These are phyloP conservation scores for Pouteria campechiana DNA, from an alignment of 179 eudicot species.

Conservation along the genomic window DNA sequence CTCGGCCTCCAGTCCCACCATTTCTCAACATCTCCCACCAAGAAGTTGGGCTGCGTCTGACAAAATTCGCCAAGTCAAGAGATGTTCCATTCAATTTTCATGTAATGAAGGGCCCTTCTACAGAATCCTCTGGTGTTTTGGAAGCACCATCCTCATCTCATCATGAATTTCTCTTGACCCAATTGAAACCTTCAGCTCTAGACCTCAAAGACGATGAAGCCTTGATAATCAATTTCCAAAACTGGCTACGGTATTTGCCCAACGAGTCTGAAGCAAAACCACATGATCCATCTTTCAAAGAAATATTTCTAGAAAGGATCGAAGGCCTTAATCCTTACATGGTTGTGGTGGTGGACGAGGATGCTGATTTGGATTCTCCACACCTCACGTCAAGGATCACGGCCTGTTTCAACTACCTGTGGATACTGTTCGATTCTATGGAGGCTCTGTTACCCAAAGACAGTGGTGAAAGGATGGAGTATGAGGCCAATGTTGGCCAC, in stretches of 20 bases:
- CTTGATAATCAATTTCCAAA: conserved; percentile 34
- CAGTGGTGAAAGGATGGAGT: conserved; percentile 28
- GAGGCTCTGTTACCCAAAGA: conserved; percentile 45
- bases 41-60: conserved; percentile 31
- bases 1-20: conserved; percentile 38
- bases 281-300: conserved; percentile 5
- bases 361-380: conserved; percentile 20
- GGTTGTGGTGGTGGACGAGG: conserved; percentile 28
- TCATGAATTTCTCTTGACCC: conserved; percentile 14
- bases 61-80: conserved; percentile 31
- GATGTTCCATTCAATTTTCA: conserved; percentile 27
- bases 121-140: not conserved
- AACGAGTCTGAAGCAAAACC: conserved; percentile 6
- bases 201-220: conserved; percentile 26
- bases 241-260: conserved; percentile 31
- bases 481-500: conserved; percentile 37
- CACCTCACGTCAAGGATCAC: conserved; percentile 25
- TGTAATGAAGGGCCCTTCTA: conserved; percentile 20
- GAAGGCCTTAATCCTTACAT: conserved; percentile 18
- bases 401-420: conserved; percentile 31
- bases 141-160: conserved; percentile 1
- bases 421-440: conserved; percentile 43
- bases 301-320: conserved; percentile 15
- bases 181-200: conserved; percentile 10
- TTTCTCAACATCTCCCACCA: conserved; percentile 23